A percentile compares a stretch with the other conserved stretches of the same genome.
These are phyloP conservation scores for Chiua virens DNA, from an alignment of 768 basidiomycete genomes.

Conservation along the genomic window DNA sequence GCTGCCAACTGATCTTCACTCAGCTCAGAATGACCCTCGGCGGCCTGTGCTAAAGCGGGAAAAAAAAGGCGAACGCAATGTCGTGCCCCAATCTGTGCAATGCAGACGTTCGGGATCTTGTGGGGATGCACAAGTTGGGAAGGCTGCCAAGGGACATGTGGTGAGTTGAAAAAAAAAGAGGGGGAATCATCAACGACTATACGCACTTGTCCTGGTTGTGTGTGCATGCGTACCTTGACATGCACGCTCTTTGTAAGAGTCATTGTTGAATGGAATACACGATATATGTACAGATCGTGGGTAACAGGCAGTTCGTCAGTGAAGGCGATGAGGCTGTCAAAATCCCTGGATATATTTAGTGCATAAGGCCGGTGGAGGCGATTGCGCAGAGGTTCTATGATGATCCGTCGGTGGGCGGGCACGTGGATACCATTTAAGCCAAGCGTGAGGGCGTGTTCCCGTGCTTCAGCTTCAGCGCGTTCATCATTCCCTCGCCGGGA, in stretches of 20 bases:
- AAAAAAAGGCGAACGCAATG: not conserved
- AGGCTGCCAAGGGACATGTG: no score
- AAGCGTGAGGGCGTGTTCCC: not conserved
- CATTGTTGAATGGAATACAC: not conserved
- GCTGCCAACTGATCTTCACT: no score
- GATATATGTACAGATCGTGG: not conserved
- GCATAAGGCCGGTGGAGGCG: not conserved
- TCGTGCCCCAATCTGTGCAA: no score
- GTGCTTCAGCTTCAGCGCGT: not conserved
- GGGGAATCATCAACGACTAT: no score
- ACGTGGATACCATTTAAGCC: not conserved
- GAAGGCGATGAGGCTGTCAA: constrained; percentile 1
- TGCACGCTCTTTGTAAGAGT: not conserved
- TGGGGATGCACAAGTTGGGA: not conserved
- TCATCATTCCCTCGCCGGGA: not conserved
- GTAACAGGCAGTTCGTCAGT: constrained; percentile 1
- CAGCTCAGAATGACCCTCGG: no score
- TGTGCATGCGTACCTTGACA: not conserved
- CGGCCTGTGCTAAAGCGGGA: no score
- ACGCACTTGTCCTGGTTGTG: no score
- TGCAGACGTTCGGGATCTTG: no score
- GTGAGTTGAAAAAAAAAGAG: no score
- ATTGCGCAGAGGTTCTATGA: not conserved
- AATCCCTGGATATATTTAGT: not conserved
- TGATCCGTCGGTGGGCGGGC: not conserved